Evolutionary conservation across 768 basidiomycete genomes (phyloP).

Genomic region (Calocera viscosa): DNA sequence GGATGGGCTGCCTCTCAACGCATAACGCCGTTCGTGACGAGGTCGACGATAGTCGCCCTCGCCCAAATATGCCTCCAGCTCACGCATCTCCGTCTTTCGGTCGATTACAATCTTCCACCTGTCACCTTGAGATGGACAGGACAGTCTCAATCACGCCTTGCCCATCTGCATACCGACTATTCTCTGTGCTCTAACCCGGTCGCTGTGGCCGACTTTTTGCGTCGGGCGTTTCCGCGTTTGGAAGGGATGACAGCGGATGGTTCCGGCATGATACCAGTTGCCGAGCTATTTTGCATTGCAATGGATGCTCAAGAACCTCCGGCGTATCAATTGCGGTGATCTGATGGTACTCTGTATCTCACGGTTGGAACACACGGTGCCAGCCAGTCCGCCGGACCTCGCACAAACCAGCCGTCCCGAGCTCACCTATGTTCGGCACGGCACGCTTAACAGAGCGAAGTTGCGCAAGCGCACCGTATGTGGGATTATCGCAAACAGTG

Average conservation of each 20-base stretch:
- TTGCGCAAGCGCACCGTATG: no score
- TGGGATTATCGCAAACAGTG: no score
- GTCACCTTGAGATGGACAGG: background rate
- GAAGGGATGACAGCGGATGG: background rate
- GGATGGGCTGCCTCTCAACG: conserved; percentile 1
- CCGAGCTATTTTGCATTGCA: background rate
- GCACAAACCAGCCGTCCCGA: no score
- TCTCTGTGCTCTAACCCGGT: background rate
- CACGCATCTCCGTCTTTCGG: background rate
- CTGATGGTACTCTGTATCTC: no score
- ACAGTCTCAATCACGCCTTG: background rate
- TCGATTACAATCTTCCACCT: background rate
- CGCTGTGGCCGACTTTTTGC: background rate
- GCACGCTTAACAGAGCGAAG: no score
- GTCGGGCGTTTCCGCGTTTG: background rate
- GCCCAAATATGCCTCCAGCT: background rate
- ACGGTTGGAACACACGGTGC: no score
- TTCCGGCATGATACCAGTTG: background rate
- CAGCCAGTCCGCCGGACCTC: no score
- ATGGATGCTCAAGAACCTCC: background rate
- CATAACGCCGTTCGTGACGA: background rate
- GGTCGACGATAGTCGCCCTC: background rate
- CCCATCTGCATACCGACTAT: background rate
- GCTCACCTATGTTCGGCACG: no score
- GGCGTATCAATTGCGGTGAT: background rate